Evolutionary conservation across 164 flowering plant genomes (phyloP).

Genomic region (Buxus sempervirens): DNA sequence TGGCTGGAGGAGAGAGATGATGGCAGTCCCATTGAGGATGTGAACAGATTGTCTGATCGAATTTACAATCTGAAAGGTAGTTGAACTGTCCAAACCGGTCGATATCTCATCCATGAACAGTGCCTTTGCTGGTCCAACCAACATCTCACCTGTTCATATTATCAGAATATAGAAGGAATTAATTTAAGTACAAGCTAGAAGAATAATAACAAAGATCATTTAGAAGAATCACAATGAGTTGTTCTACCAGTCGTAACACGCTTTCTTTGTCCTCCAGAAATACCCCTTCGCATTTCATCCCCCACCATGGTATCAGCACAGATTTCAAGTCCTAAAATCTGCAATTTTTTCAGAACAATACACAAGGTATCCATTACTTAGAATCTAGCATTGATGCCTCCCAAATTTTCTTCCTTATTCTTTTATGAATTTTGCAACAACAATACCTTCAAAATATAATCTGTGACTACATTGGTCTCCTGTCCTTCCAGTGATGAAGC

Average conservation of each 20-base stretch:
- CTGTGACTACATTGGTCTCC: slow-evolving; percentile 63
- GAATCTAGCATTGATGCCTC: neutral
- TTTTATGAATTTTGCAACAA: neutral
- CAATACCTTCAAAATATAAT: slow-evolving; percentile 66
- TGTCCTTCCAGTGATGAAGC: slow-evolving; percentile 68
- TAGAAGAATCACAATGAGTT: neutral
- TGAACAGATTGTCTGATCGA: slow-evolving; percentile 42
- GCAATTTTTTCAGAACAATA: neutral
- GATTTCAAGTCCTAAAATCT: slow-evolving; percentile 32
- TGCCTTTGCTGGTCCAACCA: slow-evolving; percentile 54
- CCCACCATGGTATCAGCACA: too few relatives aligned
- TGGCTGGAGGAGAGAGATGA: slow-evolving; percentile 53
- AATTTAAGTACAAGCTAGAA: too few relatives aligned
- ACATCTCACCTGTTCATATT: slow-evolving; percentile 49
- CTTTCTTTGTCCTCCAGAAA: slow-evolving; percentile 31
- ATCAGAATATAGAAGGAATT: too few relatives aligned
- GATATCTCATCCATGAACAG: too few relatives aligned
- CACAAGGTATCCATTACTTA: neutral
- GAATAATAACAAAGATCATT: neutral
- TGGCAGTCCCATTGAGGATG: slow-evolving; percentile 40
- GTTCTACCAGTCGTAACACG: slow-evolving; percentile 30
- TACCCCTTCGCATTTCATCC: slow-evolving; percentile 29
- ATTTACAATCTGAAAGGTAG: slow-evolving; percentile 59
- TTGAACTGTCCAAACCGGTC: too few relatives aligned
- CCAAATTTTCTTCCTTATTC: neutral